Percentiles rank a stretch among this genome's conserved stretches.
These are phyloP conservation scores for Camelina sativa DNA, from an alignment of 345 rosid species.

Conservation along the genomic window DNA sequence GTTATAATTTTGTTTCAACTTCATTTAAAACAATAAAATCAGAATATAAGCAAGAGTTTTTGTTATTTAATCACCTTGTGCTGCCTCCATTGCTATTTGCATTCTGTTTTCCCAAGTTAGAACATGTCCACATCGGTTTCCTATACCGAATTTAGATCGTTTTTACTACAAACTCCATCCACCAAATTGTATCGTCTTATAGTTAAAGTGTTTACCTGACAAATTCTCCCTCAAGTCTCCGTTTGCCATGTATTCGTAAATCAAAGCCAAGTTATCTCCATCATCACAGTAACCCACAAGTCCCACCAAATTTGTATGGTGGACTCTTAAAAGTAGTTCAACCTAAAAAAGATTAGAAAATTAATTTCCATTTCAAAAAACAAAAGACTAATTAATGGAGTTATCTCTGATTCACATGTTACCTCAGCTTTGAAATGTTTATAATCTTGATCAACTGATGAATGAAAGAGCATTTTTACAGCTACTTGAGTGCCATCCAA, in stretches of 20 bases:
- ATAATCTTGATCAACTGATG: conserved; percentile 43
- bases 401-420: neutral
- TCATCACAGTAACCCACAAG: conserved; percentile 65
- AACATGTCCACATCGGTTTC: conserved; percentile 21
- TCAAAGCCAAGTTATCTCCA: conserved; percentile 49
- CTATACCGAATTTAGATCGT: conserved; percentile 1
- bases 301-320: conserved; percentile 51
- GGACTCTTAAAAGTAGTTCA: conserved; percentile 43
- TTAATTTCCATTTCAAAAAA: neutral
- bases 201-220: conserved; percentile 35
- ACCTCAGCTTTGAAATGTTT: conserved; percentile 49
- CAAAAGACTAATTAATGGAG: neutral
- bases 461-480: conserved; percentile 48
- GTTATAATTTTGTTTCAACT: neutral
- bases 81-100: conserved; percentile 57
- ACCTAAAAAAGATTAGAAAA: conserved; percentile 28
- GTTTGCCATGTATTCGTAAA: conserved; percentile 65
- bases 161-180: neutral
- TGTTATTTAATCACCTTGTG: conserved; percentile 51
- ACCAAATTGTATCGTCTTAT: neutral
- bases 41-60: neutral
- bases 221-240: conserved; percentile 55
- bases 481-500: conserved; percentile 43
- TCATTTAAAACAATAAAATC: neutral
- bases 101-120: conserved; percentile 60